phyloP scores from a whole-genome alignment of 2,329 filamentous ascomycete species.

The Boeremia exigua region DNA sequence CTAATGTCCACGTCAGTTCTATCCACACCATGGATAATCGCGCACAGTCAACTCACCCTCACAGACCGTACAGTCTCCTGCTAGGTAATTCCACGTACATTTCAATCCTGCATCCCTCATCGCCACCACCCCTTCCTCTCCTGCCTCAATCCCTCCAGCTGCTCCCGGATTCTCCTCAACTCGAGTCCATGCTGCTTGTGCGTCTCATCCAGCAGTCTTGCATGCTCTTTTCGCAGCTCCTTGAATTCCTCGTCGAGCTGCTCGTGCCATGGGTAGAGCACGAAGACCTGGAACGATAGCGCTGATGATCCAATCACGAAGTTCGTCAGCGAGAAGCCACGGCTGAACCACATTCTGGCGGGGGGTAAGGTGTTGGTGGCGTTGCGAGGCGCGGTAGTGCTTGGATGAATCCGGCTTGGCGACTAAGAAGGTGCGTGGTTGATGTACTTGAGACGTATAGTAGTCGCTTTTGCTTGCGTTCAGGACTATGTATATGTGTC shows the following conservation, averaged over 20 bases:
- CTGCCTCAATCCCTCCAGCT: slow-evolving; percentile 27
- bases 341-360: slow-evolving; percentile 53
- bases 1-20: too few relatives aligned
- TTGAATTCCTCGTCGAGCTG: slow-evolving; percentile 68
- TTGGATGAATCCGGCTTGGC: neutral
- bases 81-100: too few relatives aligned
- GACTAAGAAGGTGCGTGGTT: neutral
- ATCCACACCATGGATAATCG: too few relatives aligned
- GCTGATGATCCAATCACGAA: slow-evolving; percentile 70
- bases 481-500: too few relatives aligned
- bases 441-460: too few relatives aligned
- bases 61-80: too few relatives aligned
- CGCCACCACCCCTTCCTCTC: slow-evolving; percentile 8
- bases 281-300: slow-evolving; percentile 70
- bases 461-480: too few relatives aligned
- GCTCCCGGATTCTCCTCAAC: slow-evolving; percentile 27
- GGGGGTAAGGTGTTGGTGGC: neutral
- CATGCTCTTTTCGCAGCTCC: slow-evolving; percentile 64
- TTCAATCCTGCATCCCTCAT: neutral
- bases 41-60: neutral
- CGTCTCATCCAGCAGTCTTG: slow-evolving; percentile 35
- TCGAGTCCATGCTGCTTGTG: slow-evolving; percentile 27
- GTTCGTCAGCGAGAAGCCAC: slow-evolving; percentile 66
- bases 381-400: neutral
- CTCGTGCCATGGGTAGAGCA: slow-evolving; percentile 74